Evolutionary conservation across 768 basidiomycete species (phyloP), one percentile per base, ranked within the genome.

Genomic region (Macrolepiota fuliginosa): DNA sequence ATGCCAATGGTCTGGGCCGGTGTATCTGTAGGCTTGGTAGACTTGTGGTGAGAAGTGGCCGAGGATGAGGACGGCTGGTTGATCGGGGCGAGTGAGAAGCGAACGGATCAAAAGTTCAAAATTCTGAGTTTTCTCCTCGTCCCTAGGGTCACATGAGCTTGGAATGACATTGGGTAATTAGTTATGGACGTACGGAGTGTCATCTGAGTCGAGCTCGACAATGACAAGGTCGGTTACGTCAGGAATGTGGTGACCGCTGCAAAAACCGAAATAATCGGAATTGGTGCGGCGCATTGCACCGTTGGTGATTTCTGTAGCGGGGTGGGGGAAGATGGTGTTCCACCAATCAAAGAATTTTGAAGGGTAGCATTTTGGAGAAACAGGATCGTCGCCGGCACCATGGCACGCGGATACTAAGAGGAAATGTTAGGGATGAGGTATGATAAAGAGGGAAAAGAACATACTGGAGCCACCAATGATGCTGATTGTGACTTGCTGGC

Each of bases 331-430:
- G n/a, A 98, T 85, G 57, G 81, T 83, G 75, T 96, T 94, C 92
- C 96, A 97, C 96, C 97, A 99, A 54, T 89, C 80, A 79, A 98
- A 98, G 78, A 98, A 92, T 56, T 86, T 86, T n/a, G 91, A 88
- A 1, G 97, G 96, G 74, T 98, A 99, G 73, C 96, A 96, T 64
- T 75, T 75, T 0, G 91, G 81, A 0, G 92, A 85, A 59, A 97
- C 79, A 3, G 93, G 94, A 71, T 96, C 92, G 69, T 96, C 90
- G 1, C 95, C 96, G 9, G 94, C 90, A 22, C 96, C 95, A 69
- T 96, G 91, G 71, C 95, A 98, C 1, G 95, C 86, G 58, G 95
- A 94, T 19, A 97, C 95, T 95, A 70, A 37, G 65, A 19, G 27
- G 62, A 37, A 36, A 9, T 3, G 27, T 19, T 25, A 49, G 64